Evolutionary conservation across 1,139 yeast genomes (phyloP).

Genomic region (Eremothecium gossypii): DNA sequence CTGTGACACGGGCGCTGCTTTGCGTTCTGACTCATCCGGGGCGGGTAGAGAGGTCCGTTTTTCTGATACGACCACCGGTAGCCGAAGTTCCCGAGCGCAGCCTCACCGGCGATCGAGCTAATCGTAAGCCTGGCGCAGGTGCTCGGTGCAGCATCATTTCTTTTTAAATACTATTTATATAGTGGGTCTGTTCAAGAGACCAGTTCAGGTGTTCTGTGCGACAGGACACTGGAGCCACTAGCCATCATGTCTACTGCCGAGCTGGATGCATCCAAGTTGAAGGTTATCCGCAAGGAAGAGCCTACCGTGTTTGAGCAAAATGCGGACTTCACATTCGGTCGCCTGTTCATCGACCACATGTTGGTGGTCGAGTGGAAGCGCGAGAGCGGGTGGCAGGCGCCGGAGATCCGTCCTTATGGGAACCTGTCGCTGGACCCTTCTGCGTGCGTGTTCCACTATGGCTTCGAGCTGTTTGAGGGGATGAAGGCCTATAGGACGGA

Average conservation of each 20-base stretch:
- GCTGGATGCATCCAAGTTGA: constrained; percentile 62
- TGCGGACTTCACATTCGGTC: constrained; percentile 76
- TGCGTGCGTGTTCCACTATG: constrained; percentile 82
- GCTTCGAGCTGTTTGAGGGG: constrained; percentile 93
- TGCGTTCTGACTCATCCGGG: no score
- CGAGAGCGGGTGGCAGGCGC: constrained; percentile 73
- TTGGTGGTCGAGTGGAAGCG: constrained; percentile 77
- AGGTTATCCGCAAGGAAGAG: constrained; percentile 43
- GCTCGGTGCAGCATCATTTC: no score
- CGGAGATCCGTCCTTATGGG: constrained; percentile 80
- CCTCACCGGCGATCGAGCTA: no score
- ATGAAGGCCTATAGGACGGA: constrained; percentile 81
- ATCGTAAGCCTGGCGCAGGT: no score
- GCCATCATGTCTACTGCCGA: constrained; percentile 27
- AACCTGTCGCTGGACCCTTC: constrained; percentile 74
- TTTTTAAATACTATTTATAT: no score
- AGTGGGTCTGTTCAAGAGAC: background rate
- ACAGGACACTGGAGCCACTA: background rate
- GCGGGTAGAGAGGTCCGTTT: no score
- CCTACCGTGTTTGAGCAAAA: constrained; percentile 65
- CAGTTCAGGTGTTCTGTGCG: background rate
- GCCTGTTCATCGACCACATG: constrained; percentile 85
- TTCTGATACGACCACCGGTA: no score
- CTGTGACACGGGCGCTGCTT: no score
- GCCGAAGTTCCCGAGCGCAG: no score